Percentiles rank a stretch among this genome's conserved stretches.
Conservation (phyloP, 768 basidiomycete genomes). For the Rossbeevera mucosa region DNA sequence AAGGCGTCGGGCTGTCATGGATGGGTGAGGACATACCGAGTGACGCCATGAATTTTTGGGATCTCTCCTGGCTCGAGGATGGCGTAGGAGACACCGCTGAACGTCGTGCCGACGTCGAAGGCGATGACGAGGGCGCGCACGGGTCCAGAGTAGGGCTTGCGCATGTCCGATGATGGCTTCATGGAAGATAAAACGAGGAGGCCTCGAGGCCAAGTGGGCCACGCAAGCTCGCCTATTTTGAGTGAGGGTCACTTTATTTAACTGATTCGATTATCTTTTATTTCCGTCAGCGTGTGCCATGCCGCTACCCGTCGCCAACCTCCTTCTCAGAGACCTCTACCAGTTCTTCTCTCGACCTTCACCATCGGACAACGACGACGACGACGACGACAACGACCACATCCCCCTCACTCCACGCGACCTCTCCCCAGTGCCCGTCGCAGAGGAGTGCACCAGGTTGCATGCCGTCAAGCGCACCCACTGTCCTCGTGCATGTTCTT, state of each 20-base stretch:
- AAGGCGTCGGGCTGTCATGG: background rate
- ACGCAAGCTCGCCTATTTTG: slow-evolving; percentile 18
- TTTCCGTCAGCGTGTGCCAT: slow-evolving; percentile 32
- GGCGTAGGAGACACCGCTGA: slow-evolving; percentile 79
- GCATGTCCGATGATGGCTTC: slow-evolving; percentile 54
- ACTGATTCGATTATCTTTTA: slow-evolving; percentile 20
- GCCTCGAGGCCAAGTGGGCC: slow-evolving; percentile 18
- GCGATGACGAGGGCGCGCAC: slow-evolving; percentile 68
- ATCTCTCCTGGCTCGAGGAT: slow-evolving; percentile 79
- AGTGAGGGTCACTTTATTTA: too few species aligned
- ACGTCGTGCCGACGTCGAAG: slow-evolving; percentile 79
- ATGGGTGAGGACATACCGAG: slow-evolving; percentile 44
- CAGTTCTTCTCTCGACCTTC: too few species aligned
- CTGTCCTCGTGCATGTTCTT: slow-evolving; percentile 30
- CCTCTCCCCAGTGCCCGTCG: slow-evolving; percentile 39
- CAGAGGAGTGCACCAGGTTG: slow-evolving; percentile 40
- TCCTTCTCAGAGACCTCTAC: slow-evolving; percentile 46
- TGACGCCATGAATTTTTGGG: slow-evolving; percentile 77
- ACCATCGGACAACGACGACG: too few species aligned
- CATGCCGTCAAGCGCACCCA: slow-evolving; percentile 33
- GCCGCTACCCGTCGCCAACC: slow-evolving; percentile 45
- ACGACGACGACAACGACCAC: slow-evolving; percentile 24
- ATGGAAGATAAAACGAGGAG: slow-evolving; percentile 7
- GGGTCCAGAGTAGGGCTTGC: slow-evolving; percentile 68
- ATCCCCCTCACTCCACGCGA: slow-evolving; percentile 28